These are phyloP conservation scores for Pezicula rhizophila DNA, from an alignment of 2,329 filamentous ascomycete species.

Conservation along the genomic window DNA sequence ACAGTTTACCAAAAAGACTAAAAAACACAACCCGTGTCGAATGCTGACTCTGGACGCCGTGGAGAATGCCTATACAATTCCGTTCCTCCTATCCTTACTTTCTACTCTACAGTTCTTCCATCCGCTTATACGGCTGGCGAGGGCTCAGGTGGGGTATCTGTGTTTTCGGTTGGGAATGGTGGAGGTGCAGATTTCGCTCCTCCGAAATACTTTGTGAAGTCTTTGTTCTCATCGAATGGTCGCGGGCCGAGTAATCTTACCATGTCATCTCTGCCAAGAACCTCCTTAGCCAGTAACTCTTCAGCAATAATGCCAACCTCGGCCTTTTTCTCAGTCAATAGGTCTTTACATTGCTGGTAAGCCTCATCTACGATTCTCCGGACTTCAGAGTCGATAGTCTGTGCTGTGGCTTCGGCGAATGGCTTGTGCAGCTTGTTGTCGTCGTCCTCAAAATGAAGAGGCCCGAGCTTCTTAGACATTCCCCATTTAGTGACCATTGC, in stretches of 20 bases:
- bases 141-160: conserved; percentile 19
- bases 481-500: conserved; percentile 99
- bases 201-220: conserved; percentile 91
- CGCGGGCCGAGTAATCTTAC: conserved; percentile 78
- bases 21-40: no score
- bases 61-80: no score
- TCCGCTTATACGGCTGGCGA: background rate
- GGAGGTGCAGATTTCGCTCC: conserved; percentile 52
- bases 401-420: conserved; percentile 89
- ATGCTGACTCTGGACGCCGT: no score
- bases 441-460: conserved; percentile 83
- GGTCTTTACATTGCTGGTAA: conserved; percentile 81
- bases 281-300: conserved; percentile 87
- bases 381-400: conserved; percentile 87
- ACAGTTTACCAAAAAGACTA: no score
- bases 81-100: no score
- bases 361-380: conserved; percentile 86
- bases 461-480: conserved; percentile 92
- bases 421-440: conserved; percentile 84
- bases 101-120: no score
- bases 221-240: conserved; percentile 74
- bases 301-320: conserved; percentile 88
- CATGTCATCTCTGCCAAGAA: conserved; percentile 87
- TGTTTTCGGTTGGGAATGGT: conserved; percentile 40
- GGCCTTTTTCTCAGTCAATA: conserved; percentile 78